These are phyloP conservation scores for Rhizopus microsporus DNA, from an alignment of 371 early-diverging fungal species.

Conservation along the genomic window DNA sequence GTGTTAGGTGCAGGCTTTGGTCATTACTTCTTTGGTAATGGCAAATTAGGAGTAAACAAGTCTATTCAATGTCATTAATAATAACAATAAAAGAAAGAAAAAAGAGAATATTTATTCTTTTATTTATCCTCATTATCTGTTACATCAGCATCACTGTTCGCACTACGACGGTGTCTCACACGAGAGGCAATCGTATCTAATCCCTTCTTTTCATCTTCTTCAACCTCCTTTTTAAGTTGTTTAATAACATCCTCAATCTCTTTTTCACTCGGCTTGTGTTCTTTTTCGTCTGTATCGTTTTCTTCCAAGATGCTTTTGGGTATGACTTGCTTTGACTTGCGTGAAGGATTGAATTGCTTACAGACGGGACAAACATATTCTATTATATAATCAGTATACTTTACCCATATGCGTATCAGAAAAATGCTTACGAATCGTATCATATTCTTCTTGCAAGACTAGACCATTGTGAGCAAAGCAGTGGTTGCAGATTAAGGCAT, in stretches of 20 bases:
- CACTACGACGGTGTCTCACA: slow-evolving; percentile 21
- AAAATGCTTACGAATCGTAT: slow-evolving; percentile 63
- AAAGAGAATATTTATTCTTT: slow-evolving; percentile 1
- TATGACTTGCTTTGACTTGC: slow-evolving; percentile 15
- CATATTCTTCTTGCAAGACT: slow-evolving; percentile 80
- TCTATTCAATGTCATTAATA: slow-evolving; percentile 49
- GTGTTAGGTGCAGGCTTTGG: slow-evolving; percentile 75
- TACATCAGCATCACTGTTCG: too few species aligned
- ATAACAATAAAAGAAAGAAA: too few species aligned
- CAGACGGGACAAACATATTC: slow-evolving; percentile 33
- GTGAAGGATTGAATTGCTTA: slow-evolving; percentile 35
- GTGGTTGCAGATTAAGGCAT: slow-evolving; percentile 88
- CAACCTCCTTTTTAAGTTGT: background rate
- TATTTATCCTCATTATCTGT: background rate
- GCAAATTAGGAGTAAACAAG: slow-evolving; percentile 25
- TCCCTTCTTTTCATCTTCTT: background rate
- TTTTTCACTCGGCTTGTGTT: background rate
- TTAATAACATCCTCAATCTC: background rate
- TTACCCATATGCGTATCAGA: background rate
- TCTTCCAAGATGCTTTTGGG: slow-evolving; percentile 2
- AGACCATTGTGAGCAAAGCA: slow-evolving; percentile 94
- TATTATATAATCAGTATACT: background rate
- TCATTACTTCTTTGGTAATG: slow-evolving; percentile 62
- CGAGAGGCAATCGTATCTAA: slow-evolving; percentile 18
- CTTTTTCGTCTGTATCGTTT: too few species aligned